Conservation (phyloP, 208 protist genomes). For the Crithidia acanthocephali region DNA sequence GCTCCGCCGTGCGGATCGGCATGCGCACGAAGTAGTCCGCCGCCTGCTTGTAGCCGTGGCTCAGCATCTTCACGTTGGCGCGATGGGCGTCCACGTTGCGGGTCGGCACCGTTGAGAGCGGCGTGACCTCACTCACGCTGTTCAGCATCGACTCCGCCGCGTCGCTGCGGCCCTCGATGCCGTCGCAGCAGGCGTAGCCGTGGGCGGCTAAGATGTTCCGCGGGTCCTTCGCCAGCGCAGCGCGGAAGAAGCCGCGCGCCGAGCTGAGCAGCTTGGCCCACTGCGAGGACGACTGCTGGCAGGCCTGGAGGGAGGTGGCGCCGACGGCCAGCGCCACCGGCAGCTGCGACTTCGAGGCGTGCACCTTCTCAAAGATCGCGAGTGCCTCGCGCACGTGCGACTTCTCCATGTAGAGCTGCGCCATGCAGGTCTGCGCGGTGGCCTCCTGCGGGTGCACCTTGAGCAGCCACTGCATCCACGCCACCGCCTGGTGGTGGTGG, state of each 20-base stretch:
- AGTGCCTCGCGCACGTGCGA: constrained; percentile 48
- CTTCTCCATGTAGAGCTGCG: constrained; percentile 64
- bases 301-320: constrained; percentile 64
- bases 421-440: constrained; percentile 55
- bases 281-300: constrained; percentile 58
- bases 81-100: constrained; percentile 60
- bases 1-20: constrained; percentile 42
- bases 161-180: constrained; percentile 61
- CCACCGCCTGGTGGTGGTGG: constrained; percentile 63
- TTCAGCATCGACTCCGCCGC: constrained; percentile 73
- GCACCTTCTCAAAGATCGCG: constrained; percentile 42
- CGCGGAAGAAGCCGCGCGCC: constrained; percentile 55
- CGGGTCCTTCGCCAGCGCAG: constrained; percentile 61
- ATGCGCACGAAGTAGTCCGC: constrained; percentile 70
- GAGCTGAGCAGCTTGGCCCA: constrained; percentile 47
- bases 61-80: constrained; percentile 78
- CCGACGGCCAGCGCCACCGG: constrained; percentile 65
- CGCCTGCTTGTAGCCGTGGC: constrained; percentile 78
- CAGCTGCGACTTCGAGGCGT: constrained; percentile 39
- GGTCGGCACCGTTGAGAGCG: constrained; percentile 62
- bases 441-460: constrained; percentile 68
- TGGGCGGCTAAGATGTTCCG: constrained; percentile 83
- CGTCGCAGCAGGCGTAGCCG: constrained; percentile 85
- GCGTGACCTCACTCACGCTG: constrained; percentile 65
- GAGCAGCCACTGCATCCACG: constrained; percentile 80